Base-by-base conservation (phyloP, 257 asterid genomes). In the Sherardia arvensis region DNA sequence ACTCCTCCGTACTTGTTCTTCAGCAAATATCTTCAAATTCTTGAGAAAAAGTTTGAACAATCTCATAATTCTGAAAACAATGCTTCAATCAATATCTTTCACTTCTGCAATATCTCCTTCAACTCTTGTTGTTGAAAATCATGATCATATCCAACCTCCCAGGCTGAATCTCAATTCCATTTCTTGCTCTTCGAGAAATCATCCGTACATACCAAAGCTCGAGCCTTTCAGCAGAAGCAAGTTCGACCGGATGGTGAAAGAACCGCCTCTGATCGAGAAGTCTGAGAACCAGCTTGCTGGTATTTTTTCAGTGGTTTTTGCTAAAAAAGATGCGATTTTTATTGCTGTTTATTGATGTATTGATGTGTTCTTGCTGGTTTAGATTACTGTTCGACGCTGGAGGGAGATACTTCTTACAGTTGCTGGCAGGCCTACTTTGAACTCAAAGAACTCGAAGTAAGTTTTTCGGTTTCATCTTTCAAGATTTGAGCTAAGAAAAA, bases 361-460 rank as follows among this genome's bases (percentile, higher is more conserved):
- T 18, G 5, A 48, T 17, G 21, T 32, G 22, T 22, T 57, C 47
- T n/a, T 25, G 57, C 1, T 38, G 53, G 6, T 40, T 30, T 78
- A 93, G 99, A 90, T 83, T 90, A 93, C 57, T 93, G 99, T 65
- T 75, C 78, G 73, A 85, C 87, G 10, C 85, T 93, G 20, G 96
- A 93, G 29, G 99, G 97, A 58, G 99, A 90, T 49, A 87, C 73
- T 8, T 81, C 82, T 1, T 93, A 87, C 70, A 73, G 89, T 80
- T 93, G 99, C 82, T 93, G 99, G 99, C 63, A 70, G 72, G 99
- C 97, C 27, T 93, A 93, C 71, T 87, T 90, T 75, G 96, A 93
- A 68, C 97, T 93, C 74, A 81, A 90, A 77, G 88, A 93, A 53
- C 96, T 93, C 61, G 92, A 90, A 79, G 99, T 93, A 78, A 84